These are phyloP conservation scores for Chenopodium quinoa DNA, from an alignment of 148 eudicot species.

Conservation along the genomic window DNA sequence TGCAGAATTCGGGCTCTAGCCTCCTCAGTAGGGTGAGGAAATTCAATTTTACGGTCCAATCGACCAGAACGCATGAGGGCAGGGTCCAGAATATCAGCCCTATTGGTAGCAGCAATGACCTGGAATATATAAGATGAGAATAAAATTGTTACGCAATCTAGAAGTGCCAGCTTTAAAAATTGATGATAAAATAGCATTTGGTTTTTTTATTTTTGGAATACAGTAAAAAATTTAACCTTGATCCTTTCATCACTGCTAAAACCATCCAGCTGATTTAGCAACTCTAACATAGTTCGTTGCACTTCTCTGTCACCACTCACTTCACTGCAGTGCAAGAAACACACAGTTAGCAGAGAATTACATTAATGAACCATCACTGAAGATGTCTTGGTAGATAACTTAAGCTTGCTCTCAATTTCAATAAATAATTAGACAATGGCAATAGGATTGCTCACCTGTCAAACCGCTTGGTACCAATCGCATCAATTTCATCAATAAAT, in stretches of 20 bases:
- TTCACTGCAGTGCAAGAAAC: constrained; percentile 60
- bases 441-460: constrained; percentile 51
- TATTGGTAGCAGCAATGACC: constrained; percentile 97
- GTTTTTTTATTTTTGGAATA: no score
- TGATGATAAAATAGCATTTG: neutral
- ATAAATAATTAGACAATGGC: neutral
- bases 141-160: neutral
- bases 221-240: constrained; percentile 44
- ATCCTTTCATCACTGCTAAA: constrained; percentile 96
- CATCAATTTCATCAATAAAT: constrained; percentile 97
- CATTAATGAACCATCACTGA: neutral
- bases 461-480: constrained; percentile 97
- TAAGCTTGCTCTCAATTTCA: neutral
- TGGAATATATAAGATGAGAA: constrained; percentile 19
- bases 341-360: constrained; percentile 3
- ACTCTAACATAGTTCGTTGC: constrained; percentile 90
- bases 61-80: constrained; percentile 97
- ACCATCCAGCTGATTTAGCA: constrained; percentile 96
- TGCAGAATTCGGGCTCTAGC: constrained; percentile 95
- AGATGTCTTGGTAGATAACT: neutral
- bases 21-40: constrained; percentile 98
- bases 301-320: constrained; percentile 98
- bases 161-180: neutral
- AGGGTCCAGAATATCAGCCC: constrained; percentile 96
- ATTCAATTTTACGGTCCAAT: constrained; percentile 96